These are phyloP conservation scores for Boletus smithii DNA, from an alignment of 1,284 basidiomycete genomes.

Conservation along the genomic window DNA sequence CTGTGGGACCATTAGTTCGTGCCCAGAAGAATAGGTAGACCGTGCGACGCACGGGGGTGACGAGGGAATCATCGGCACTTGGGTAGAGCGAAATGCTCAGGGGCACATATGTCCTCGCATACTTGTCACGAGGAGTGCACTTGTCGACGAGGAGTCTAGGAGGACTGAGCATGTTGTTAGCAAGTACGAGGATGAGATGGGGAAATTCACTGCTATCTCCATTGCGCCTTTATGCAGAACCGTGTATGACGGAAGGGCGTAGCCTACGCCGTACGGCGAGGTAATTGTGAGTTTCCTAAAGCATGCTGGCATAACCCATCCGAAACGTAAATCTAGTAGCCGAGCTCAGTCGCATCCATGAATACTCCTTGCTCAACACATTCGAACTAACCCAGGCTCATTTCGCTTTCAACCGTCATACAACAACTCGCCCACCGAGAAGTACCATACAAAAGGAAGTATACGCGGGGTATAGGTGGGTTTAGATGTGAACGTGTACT, in stretches of 20 bases:
- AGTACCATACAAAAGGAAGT: constrained; percentile 15
- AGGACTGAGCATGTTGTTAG: constrained; percentile 24
- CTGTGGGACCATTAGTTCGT: constrained; percentile 11
- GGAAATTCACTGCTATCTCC: constrained; percentile 1
- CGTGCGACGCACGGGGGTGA: constrained; percentile 19
- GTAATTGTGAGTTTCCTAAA: constrained; percentile 23
- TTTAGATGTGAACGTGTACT: constrained; percentile 24
- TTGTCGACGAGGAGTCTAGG: constrained; percentile 33
- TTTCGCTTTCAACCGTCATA: constrained; percentile 25
- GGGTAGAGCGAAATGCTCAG: constrained; percentile 27
- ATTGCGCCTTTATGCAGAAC: constrained; percentile 23
- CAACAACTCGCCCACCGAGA: constrained; percentile 17
- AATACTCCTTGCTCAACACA: constrained; percentile 2
- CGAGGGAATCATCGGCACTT: constrained; percentile 29
- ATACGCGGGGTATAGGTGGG: constrained; percentile 26
- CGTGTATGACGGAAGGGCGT: constrained; percentile 15
- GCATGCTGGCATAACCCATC: constrained; percentile 5
- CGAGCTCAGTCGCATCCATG: constrained; percentile 17
- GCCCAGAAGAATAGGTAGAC: neutral
- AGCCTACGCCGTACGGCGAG: too few relatives aligned
- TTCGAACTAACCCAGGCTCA: constrained; percentile 13
- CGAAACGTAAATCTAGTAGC: constrained; percentile 27
- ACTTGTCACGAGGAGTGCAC: constrained; percentile 35
- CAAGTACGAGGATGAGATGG: neutral
- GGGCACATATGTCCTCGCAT: constrained; percentile 31